A percentile compares a stretch with the other conserved stretches of the same genome.
Conservation (phyloP, 352 stramenopile genomes). For the Globisporangium recalcitrans region DNA sequence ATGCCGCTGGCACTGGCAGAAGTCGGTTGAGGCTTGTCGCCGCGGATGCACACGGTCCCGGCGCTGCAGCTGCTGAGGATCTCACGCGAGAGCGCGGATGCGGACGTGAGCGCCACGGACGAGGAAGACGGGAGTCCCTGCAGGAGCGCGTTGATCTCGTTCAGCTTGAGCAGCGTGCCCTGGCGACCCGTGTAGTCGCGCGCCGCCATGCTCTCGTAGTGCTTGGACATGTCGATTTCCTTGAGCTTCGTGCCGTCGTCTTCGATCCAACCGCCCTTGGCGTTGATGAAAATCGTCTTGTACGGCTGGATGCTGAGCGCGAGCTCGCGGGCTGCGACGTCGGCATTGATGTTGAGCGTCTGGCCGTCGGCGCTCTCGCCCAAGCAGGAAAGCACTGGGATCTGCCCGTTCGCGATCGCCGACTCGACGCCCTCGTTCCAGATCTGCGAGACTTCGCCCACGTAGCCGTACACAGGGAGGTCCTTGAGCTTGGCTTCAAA, state of each 20-base stretch:
- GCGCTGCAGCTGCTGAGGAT: conserved; percentile 84
- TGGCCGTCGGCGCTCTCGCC: conserved; percentile 68
- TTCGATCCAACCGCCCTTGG: conserved; percentile 86
- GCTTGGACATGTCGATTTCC: conserved; percentile 73
- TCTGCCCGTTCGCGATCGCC: conserved; percentile 62
- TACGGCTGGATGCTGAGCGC: conserved; percentile 77
- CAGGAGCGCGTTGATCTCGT: conserved; percentile 86
- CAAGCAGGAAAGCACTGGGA: conserved; percentile 83
- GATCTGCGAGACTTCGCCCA: conserved; percentile 82
- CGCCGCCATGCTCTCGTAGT: conserved; percentile 74
- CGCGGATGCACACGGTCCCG: conserved; percentile 78
- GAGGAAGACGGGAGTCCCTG: conserved; percentile 69
- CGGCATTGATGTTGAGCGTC: conserved; percentile 88
- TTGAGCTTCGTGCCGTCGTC: conserved; percentile 81
- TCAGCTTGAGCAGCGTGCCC: conserved; percentile 89
- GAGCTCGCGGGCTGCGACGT: conserved; percentile 78
- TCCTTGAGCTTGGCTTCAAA: conserved; percentile 82
- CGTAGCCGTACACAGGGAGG: conserved; percentile 77
- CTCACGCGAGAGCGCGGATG: conserved; percentile 69
- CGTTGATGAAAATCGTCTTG: conserved; percentile 88
- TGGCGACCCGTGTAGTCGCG: conserved; percentile 86
- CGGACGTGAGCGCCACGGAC: conserved; percentile 84
- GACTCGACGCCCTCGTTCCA: conserved; percentile 58
- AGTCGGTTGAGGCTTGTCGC: conserved; percentile 25
- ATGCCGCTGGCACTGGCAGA: conserved; percentile 17